Evolutionary conservation across 176 grass and related monocot genomes (phyloP).

Genomic region (Aegilops longissima): DNA sequence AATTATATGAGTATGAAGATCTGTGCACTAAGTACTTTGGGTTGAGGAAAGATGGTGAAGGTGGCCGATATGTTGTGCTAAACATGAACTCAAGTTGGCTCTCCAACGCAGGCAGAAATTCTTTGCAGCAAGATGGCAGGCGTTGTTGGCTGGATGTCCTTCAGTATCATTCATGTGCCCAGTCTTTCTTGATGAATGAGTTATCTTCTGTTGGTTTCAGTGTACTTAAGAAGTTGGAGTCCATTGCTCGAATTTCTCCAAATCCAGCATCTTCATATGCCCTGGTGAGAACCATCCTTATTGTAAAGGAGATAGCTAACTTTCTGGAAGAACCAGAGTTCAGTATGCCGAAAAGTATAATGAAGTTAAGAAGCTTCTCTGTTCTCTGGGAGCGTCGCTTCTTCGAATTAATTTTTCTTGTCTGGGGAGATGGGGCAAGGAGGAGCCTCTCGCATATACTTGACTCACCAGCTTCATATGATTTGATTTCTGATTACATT

Average conservation of each 20-base stretch:
- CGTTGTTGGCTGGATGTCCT: background rate
- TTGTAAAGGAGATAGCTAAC: constrained; percentile 39
- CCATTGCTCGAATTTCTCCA: constrained; percentile 29
- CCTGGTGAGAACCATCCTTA: constrained; percentile 19
- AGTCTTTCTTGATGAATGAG: constrained; percentile 50
- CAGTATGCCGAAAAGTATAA: background rate
- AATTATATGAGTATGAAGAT: constrained; percentile 39
- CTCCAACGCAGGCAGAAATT: constrained; percentile 19
- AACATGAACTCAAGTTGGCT: constrained; percentile 57
- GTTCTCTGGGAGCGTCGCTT: background rate
- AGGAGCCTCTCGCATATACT: constrained; percentile 32
- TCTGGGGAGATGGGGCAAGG: constrained; percentile 25
- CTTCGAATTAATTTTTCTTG: constrained; percentile 40
- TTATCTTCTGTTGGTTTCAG: constrained; percentile 46
- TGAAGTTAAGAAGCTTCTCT: background rate
- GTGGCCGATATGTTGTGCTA: constrained; percentile 31
- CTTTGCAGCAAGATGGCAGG: constrained; percentile 28
- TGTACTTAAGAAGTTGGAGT: constrained; percentile 51
- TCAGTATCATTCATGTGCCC: constrained; percentile 44
- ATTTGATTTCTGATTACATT: constrained; percentile 23
- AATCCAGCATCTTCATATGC: background rate
- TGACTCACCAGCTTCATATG: constrained; percentile 26
- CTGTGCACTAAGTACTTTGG: constrained; percentile 63
- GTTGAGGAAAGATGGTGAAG: constrained; percentile 38
- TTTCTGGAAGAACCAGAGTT: constrained; percentile 40